Evolutionary conservation across 1,284 basidiomycete species (phyloP), one percentile per base, ranked within the genome.

Genomic region (Somion occarium): DNA sequence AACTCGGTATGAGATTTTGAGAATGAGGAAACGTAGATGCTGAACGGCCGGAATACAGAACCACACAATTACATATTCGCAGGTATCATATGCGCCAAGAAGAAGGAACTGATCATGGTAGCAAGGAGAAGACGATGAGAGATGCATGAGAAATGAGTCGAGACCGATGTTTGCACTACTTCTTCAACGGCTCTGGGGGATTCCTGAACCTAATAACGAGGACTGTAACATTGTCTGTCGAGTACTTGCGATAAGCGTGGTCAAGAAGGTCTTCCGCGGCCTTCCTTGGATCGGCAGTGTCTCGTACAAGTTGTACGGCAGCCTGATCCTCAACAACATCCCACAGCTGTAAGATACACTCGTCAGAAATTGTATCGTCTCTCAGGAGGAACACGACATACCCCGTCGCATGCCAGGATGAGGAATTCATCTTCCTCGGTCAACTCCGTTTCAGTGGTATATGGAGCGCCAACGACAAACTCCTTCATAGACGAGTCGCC

Each of bases 401-500:
- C 95, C 56, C 97, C 97, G 69, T 99, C 97, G 65, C 97, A 99
- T 24, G 97, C 97, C 50, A 99, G 76, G 57, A 99, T 93, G 51
- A 99, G 67, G 70, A 96, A 95, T 65, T 97, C 92, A 67, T 99
- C 97, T 9, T 93, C 87, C 11, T 91, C 85, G 50, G 84, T 88
- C 18, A 99, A 73, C 55, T 88, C 85, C 4, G 96, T 98, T 69
- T 98, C 94, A 15, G 97, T 99, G 13, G 97, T 99, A 69, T 98
- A 99, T 9, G 97, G 97, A 34, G 92, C 83, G 1, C 97, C 97
- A 41, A 99, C 96, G 5, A 99, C 96, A 65, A 97, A 99, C 63
- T 99, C 96, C 70, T 99, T 99, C 96, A 99, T 99, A 5, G 93
- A 91, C 0, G 93, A 90, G 66, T 99, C 97, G 44, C 97, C 97